A percentile compares a stretch with the other conserved stretches of the same genome.
Conservation (phyloP, 768 basidiomycete genomes). For the Collybia sordida region DNA sequence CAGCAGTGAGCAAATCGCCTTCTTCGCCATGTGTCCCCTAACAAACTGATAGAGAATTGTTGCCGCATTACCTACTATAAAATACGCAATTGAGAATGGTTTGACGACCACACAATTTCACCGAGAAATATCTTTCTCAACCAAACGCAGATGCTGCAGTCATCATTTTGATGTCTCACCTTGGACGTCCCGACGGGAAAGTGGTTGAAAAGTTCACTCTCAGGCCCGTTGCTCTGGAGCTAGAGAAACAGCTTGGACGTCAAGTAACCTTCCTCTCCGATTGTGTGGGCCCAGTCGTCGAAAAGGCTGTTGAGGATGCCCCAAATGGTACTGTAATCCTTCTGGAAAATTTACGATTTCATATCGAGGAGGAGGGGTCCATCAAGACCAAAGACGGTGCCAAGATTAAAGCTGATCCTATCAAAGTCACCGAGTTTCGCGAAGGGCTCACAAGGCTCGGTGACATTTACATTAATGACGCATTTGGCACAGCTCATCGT, state of each 20-base stretch:
- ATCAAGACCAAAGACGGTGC: slow-evolving; percentile 91
- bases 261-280: slow-evolving; percentile 81
- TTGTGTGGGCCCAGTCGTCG: slow-evolving; percentile 84
- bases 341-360: slow-evolving; percentile 97
- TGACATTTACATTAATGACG: slow-evolving; percentile 98
- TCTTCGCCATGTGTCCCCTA: no score
- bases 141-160: slow-evolving; percentile 61
- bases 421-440: slow-evolving; percentile 79
- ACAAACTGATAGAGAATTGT: slow-evolving; percentile 77
- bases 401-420: slow-evolving; percentile 91
- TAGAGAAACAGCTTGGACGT: slow-evolving; percentile 70
- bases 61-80: slow-evolving; percentile 93
- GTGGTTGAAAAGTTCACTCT: slow-evolving; percentile 88
- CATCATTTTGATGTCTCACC: slow-evolving; percentile 95
- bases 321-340: slow-evolving; percentile 74
- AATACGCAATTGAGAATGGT: slow-evolving; percentile 90
- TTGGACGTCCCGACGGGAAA: slow-evolving; percentile 95
- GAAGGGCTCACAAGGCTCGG: slow-evolving; percentile 88
- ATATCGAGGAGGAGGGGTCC: slow-evolving; percentile 97
- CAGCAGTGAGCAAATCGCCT: slow-evolving; percentile 65
- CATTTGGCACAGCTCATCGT: slow-evolving; percentile 97
- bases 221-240: slow-evolving; percentile 79
- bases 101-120: neutral
- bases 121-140: neutral
- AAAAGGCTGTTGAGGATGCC: slow-evolving; percentile 71